A percentile compares a stretch with the other conserved stretches of the same genome.
phyloP scores from a whole-genome alignment of 305 asterid species.

The Salvia sclarea region DNA sequence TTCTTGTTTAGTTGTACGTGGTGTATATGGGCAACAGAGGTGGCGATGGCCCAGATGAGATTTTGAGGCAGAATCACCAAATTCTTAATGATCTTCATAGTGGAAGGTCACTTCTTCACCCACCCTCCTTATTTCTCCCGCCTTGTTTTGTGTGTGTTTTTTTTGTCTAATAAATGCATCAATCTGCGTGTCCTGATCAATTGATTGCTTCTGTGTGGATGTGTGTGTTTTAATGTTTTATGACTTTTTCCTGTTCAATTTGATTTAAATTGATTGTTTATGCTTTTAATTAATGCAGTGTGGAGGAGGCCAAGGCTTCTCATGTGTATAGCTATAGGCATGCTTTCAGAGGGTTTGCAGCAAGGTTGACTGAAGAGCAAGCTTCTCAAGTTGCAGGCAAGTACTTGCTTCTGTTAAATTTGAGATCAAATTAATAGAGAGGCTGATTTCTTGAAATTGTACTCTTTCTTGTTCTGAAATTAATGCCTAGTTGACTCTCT shows the following conservation, averaged over 20 bases:
- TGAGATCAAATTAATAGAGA: slow-evolving; percentile 17
- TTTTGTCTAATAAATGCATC: background rate
- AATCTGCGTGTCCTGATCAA: background rate
- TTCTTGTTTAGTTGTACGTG: slow-evolving; percentile 68
- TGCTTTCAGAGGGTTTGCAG: slow-evolving; percentile 96
- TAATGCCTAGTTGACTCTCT: background rate
- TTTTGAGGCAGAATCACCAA: slow-evolving; percentile 69
- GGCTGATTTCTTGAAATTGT: background rate
- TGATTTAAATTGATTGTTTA: slow-evolving; percentile 11
- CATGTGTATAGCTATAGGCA: slow-evolving; percentile 84
- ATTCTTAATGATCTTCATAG: slow-evolving; percentile 67
- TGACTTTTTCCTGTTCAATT: too few relatives aligned
- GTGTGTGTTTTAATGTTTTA: background rate
- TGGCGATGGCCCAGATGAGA: slow-evolving; percentile 67
- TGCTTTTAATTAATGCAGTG: slow-evolving; percentile 46
- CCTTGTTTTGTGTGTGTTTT: slow-evolving; percentile 2
- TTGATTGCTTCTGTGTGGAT: background rate
- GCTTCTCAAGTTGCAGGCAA: slow-evolving; percentile 75
- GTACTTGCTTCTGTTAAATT: slow-evolving; percentile 21
- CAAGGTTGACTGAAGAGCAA: slow-evolving; percentile 76
- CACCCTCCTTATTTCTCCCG: background rate
- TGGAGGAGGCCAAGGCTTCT: slow-evolving; percentile 71
- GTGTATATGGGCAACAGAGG: slow-evolving; percentile 94
- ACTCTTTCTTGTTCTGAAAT: background rate
- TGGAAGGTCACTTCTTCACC: slow-evolving; percentile 59